These are phyloP conservation scores for Aspergillus calidoustus DNA, from an alignment of 2,329 filamentous ascomycete genomes.

Conservation along the genomic window DNA sequence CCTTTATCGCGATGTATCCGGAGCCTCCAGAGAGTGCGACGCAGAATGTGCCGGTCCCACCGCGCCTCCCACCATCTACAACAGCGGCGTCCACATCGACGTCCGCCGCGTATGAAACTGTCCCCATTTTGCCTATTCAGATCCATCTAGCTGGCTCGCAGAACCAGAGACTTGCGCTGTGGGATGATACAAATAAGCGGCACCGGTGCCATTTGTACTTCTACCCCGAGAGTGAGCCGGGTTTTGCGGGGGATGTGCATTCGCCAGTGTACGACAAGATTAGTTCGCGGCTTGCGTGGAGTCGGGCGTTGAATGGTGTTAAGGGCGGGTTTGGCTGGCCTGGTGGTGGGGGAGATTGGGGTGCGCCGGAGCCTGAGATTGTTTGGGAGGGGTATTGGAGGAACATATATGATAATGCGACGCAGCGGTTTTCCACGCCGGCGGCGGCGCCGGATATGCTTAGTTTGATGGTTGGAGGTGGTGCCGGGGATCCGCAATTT, in stretches of 20 bases:
- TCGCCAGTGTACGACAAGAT: conserved; percentile 63
- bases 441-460: conserved; percentile 18
- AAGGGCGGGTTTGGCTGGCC: conserved; percentile 60
- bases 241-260: conserved; percentile 70
- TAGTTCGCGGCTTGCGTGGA: conserved; percentile 67
- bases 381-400: conserved; percentile 46
- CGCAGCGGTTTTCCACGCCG: conserved; percentile 9
- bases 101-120: conserved; percentile 17
- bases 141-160: conserved; percentile 60
- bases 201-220: conserved; percentile 49
- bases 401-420: conserved; percentile 17
- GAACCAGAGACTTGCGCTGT: conserved; percentile 37
- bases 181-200: conserved; percentile 33
- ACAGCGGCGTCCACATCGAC: conserved; percentile 16
- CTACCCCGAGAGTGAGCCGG: conserved; percentile 59
- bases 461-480: conserved; percentile 23
- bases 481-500: conserved; percentile 9
- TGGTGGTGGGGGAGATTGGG: conserved; percentile 34
- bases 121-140: conserved; percentile 50
- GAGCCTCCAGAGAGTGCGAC: not conserved
- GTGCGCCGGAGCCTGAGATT: conserved; percentile 40
- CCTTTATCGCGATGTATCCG: conserved; percentile 64
- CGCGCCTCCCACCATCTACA: conserved; percentile 29
- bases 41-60: not conserved
- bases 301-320: conserved; percentile 62